phyloP scores from a whole-genome alignment of 495 filamentous ascomycete species.

The Copromyces sp. region DNA sequence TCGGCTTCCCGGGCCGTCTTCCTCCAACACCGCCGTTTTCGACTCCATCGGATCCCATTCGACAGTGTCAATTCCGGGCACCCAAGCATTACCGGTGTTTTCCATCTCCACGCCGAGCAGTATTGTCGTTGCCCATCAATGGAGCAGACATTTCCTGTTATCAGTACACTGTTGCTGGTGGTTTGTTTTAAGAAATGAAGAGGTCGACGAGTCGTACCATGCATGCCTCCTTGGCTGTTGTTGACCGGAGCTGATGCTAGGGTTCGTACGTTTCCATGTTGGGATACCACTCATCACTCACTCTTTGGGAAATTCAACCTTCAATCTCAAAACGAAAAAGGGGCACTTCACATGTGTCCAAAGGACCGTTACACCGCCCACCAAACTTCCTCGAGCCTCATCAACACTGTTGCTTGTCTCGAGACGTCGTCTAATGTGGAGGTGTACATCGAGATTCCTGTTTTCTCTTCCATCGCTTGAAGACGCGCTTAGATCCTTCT shows the following conservation, averaged over 20 bases:
- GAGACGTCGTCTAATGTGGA: neutral
- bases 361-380: no score
- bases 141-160: no score
- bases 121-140: neutral
- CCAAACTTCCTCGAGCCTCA: neutral
- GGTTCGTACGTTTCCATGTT: neutral
- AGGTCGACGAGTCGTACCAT: neutral
- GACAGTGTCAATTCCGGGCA: neutral
- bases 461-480: neutral
- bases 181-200: neutral
- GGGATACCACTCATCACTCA: no score
- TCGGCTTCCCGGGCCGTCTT: neutral
- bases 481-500: neutral
- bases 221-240: neutral
- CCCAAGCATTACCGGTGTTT: neutral
- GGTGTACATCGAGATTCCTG: neutral
- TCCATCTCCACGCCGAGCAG: no score
- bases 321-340: no score
- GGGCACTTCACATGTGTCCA: no score
- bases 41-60: neutral
- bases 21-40: neutral
- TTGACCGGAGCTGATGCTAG: neutral
- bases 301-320: no score
- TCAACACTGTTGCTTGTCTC: neutral
- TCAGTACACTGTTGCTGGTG: no score